Evolutionary conservation across 495 filamentous ascomycete genomes (phyloP), one percentile per base, ranked within the genome.

Genomic region (Letharia lupina): DNA sequence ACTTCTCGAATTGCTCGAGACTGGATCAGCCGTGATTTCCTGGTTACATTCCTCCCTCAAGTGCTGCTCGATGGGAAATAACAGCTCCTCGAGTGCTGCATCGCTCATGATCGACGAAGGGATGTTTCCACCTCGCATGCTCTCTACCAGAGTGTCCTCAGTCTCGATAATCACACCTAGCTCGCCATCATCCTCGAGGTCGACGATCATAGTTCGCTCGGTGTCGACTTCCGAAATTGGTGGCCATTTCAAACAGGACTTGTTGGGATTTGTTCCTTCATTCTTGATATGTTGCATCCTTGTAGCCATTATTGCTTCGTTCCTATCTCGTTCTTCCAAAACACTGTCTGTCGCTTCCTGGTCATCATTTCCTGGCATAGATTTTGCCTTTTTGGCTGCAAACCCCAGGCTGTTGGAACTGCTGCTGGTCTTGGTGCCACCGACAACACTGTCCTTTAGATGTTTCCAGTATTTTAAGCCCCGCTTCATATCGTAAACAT

Each of bases 401-500:
- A 20, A 57, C 16, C 8, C 33, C 6, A 37, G 31, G 13, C 15
- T 15, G 12, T 42, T 23, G 37, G 18, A 18, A 1, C 18, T 48
- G 6, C 18, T 63, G 47, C 4, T 31, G 18, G 50, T 63, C 20
- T 23, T 44, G 23, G 9, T 59, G n/a, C 62, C 56, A 16, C 33
- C 41, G 16, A 58, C 31, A 6, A 68, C n/a, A 28, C 56, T 61
- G n/a, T 62, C n/a, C 13, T 10, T 45, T 48, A 13, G 33, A 54
- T 62, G 40, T 15, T 13, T 59, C 67, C 67, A 68, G 62, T 65
- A 68, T 54, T 39, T 68, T 31, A 18, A 35, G 45, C 63, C 67
- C 0, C 9, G 20, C 0, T 52, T 28, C 23, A 57, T 40, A 23
- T 67, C 56, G 44, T 63, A 69, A 5, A 66, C 54, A 61, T 69